Percentiles rank a stretch among this genome's conserved stretches.
phyloP scores from a whole-genome alignment of 164 flowering plant genomes.

The Nelumbo lutea region DNA sequence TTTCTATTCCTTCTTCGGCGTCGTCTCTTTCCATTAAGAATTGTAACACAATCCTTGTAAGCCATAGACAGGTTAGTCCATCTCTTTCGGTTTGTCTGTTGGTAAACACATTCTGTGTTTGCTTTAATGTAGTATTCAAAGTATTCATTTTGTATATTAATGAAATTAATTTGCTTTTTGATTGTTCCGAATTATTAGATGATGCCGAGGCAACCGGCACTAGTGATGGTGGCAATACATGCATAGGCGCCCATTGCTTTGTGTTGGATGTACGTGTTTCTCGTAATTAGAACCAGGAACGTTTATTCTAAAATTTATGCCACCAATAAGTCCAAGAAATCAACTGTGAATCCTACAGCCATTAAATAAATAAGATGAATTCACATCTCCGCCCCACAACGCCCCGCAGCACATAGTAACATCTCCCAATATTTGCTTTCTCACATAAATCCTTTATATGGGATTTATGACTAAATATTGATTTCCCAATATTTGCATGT shows the following conservation, averaged over 20 bases:
- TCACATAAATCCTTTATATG: too few species aligned
- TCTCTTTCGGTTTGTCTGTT: too few species aligned
- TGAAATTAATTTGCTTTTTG: too few species aligned
- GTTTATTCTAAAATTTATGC: slow-evolving; percentile 47
- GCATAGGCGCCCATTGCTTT: slow-evolving; percentile 76
- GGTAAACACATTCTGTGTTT: too few species aligned
- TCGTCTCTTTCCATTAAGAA: slow-evolving; percentile 23
- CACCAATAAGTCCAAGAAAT: slow-evolving; percentile 36
- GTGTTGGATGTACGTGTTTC: slow-evolving; percentile 45
- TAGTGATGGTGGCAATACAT: slow-evolving; percentile 69
- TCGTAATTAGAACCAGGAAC: slow-evolving; percentile 50
- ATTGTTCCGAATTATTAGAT: slow-evolving; percentile 6
- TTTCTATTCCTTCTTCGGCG: slow-evolving; percentile 17
- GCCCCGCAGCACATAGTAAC: too few species aligned
- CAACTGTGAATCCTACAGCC: neutral
- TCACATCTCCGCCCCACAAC: too few species aligned
- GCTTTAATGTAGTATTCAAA: too few species aligned
- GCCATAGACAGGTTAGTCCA: slow-evolving; percentile 72
- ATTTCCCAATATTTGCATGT: too few species aligned
- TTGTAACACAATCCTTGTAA: slow-evolving; percentile 86
- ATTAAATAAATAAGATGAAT: slow-evolving; percentile 12
- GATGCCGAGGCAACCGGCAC: slow-evolving; percentile 63
- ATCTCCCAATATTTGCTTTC: too few species aligned
- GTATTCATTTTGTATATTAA: too few species aligned
- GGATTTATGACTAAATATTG: too few species aligned